A percentile compares a stretch with the other conserved stretches of the same genome.
phyloP scores from a whole-genome alignment of 129 eudicot genomes.

The Lonicera japonica region DNA sequence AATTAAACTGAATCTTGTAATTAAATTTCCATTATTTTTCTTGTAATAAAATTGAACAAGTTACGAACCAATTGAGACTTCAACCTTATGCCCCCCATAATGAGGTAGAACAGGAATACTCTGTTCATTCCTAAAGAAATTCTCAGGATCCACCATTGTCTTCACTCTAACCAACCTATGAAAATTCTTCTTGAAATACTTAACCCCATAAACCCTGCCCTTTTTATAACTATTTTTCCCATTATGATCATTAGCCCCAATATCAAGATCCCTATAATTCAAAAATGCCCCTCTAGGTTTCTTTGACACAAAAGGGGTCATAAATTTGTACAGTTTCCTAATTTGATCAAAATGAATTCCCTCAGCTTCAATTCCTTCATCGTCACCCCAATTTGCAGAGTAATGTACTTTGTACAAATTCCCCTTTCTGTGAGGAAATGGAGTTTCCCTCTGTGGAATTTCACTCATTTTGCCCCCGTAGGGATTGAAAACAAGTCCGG shows the following conservation, averaged over 20 bases:
- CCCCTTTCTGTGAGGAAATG: conserved; percentile 60
- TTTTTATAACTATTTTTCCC: conserved; percentile 1
- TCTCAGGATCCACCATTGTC: conserved; percentile 17
- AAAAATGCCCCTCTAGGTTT: conserved; percentile 21
- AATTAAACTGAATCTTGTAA: too few species aligned
- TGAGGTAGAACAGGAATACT: conserved; percentile 10
- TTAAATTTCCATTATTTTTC: too few species aligned
- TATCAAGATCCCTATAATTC: conserved; percentile 27
- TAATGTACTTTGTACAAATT: conserved; percentile 43
- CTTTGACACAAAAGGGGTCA: conserved; percentile 20
- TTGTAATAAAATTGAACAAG: too few species aligned
- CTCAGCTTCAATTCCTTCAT: conserved; percentile 21
- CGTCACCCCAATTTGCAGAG: conserved; percentile 33
- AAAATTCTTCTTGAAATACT: conserved; percentile 15
- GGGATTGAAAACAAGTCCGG: conserved; percentile 4
- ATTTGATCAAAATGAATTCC: conserved; percentile 17
- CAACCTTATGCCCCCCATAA: not conserved
- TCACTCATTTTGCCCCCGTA: conserved; percentile 59
- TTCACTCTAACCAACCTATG: conserved; percentile 26
- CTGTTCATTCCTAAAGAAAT: conserved; percentile 17
- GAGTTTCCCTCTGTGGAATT: conserved; percentile 28
- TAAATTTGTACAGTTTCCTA: conserved; percentile 13
- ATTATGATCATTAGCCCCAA: conserved; percentile 10
- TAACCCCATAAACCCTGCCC: conserved; percentile 7
- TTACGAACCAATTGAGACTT: too few species aligned